These are phyloP conservation scores for Mallotus repandus DNA, from an alignment of 441 rosid species.

Conservation along the genomic window DNA sequence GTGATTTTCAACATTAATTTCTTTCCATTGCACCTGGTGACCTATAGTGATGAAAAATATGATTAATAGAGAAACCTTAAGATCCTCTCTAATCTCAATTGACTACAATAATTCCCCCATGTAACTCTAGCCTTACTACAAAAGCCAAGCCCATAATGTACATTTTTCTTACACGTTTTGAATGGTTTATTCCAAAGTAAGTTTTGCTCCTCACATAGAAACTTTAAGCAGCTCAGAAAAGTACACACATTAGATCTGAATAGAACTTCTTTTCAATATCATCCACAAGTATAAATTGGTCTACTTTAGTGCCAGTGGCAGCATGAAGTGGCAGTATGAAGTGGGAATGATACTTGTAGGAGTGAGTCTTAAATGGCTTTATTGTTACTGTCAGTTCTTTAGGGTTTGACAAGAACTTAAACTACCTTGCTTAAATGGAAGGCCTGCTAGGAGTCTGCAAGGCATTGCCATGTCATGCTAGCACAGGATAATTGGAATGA, in stretches of 20 bases:
- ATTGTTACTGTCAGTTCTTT: background rate
- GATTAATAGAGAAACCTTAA: background rate
- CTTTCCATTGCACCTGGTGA: background rate
- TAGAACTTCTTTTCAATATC: background rate
- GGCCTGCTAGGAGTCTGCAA: background rate
- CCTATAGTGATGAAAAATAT: no score
- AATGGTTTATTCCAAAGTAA: no score
- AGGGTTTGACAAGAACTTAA: background rate
- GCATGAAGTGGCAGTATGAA: background rate
- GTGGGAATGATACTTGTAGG: background rate
- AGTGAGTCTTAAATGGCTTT: no score
- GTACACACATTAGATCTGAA: no score
- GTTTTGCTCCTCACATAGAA: no score
- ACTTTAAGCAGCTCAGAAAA: no score
- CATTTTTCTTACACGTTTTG: no score
- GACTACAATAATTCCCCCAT: no score
- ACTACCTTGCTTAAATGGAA: background rate
- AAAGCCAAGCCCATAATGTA: no score
- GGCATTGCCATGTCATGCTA: no score
- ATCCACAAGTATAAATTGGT: background rate
- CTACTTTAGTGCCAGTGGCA: background rate
- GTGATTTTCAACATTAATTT: background rate
- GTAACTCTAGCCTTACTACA: no score
- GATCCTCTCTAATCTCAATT: background rate
- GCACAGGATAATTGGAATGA: background rate